Evolutionary conservation across 2,329 filamentous ascomycete genomes (phyloP).

Genomic region (Coleophoma eucalyptorum): DNA sequence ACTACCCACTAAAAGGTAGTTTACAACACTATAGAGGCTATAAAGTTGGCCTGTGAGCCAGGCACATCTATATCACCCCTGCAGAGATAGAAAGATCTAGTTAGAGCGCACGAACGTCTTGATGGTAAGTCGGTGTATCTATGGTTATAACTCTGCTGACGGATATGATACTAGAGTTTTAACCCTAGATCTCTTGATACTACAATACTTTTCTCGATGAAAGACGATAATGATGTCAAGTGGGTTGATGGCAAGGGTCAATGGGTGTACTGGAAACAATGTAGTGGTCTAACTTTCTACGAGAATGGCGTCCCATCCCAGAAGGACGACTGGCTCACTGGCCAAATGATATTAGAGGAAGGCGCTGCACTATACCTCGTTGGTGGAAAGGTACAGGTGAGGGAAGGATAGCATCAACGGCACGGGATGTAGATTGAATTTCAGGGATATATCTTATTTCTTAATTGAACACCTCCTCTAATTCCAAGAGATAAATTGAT

Average conservation of each 20-base stretch:
- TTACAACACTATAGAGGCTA: no score
- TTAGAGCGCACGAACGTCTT: no score
- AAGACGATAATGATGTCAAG: background rate
- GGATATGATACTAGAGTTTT: constrained; percentile 1
- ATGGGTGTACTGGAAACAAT: constrained; percentile 10
- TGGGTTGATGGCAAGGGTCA: constrained; percentile 8
- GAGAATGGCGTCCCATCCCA: constrained; percentile 9
- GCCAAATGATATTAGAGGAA: constrained; percentile 1
- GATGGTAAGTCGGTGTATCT: constrained; percentile 2
- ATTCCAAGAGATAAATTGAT: background rate
- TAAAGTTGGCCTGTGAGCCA: no score
- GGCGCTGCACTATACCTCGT: constrained; percentile 1
- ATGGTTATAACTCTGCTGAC: constrained; percentile 1
- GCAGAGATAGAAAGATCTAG: background rate
- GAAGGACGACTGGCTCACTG: constrained; percentile 1
- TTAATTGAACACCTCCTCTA: background rate
- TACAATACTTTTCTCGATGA: constrained; percentile 6
- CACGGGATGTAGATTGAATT: constrained; percentile 1
- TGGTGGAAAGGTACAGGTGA: constrained; percentile 1
- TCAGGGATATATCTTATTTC: background rate
- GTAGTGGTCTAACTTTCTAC: constrained; percentile 11
- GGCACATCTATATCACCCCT: no score
- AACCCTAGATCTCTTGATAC: constrained; percentile 3
- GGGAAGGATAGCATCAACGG: constrained; percentile 3
- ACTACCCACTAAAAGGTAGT: no score